These are phyloP conservation scores for Salix brachista DNA, from an alignment of 345 rosid genomes.

Conservation along the genomic window DNA sequence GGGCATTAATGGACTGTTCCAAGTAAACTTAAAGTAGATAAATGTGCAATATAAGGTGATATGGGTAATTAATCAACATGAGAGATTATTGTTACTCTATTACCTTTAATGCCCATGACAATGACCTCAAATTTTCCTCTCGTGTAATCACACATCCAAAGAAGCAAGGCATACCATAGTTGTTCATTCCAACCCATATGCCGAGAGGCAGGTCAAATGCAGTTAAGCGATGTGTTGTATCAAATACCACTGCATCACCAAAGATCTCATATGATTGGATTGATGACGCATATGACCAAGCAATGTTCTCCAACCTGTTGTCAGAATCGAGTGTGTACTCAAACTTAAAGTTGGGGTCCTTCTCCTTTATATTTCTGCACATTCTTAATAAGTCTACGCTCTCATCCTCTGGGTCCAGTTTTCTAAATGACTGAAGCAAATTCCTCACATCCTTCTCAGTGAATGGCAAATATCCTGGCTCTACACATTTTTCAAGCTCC, in stretches of 20 bases:
- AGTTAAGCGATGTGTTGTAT: slow-evolving; percentile 83
- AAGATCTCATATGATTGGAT: slow-evolving; percentile 75
- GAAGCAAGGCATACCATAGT: slow-evolving; percentile 97
- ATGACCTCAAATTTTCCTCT: slow-evolving; percentile 71
- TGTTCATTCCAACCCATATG: slow-evolving; percentile 90
- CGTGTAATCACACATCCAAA: slow-evolving; percentile 84
- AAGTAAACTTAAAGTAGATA: neutral
- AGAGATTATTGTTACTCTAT: slow-evolving; percentile 8
- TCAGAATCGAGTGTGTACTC: slow-evolving; percentile 68
- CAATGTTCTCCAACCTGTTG: slow-evolving; percentile 70
- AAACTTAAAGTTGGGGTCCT: slow-evolving; percentile 84
- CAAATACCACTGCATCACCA: slow-evolving; percentile 94
- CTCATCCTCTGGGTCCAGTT: slow-evolving; percentile 81
- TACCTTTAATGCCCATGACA: slow-evolving; percentile 98
- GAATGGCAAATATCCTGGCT: slow-evolving; percentile 89
- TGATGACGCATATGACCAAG: slow-evolving; percentile 93
- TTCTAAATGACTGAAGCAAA: slow-evolving; percentile 85
- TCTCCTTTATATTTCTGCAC: slow-evolving; percentile 87
- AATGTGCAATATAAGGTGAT: neutral
- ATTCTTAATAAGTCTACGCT: slow-evolving; percentile 79
- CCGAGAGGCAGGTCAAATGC: slow-evolving; percentile 98
- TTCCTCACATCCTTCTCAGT: slow-evolving; percentile 98
- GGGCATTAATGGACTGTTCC: neutral
- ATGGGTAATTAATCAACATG: neutral
- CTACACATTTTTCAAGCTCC: slow-evolving; percentile 97